Base-by-base conservation (phyloP, 2,329 filamentous ascomycete genomes). In the Paecilomyces dactylethromorphus region DNA sequence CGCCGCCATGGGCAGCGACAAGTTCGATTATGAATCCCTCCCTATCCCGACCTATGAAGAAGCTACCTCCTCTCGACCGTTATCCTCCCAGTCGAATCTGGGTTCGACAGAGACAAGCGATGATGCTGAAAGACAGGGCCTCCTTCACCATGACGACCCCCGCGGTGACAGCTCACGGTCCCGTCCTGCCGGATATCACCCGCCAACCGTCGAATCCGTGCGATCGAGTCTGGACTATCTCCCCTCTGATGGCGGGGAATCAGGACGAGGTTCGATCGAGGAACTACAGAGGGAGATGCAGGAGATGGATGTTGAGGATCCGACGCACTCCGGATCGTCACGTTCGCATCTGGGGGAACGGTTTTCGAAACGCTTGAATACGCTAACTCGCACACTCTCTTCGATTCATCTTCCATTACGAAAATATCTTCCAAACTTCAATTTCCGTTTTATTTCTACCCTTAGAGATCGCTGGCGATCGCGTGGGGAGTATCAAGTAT, bases 41-140 rank as follows among this genome's bases (percentile, higher is more conserved):
- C 88, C 90, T 32, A 93, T 94, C 71, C 91, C 90, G 31, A 86
- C 87, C 52, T 94, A 94, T 75, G 90, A 93, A 74, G 90, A 95
- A 78, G 90, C 91, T 63, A 83, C 84, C 60, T 85, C 85, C 18
- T 85, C 83, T 35, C 78, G 82, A 56, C 79, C 82, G 21, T 70
- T 74, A 33, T 84, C 83, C 49, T 81, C 80, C 12, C 75, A 76
- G 62, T 76, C 75, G 31, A 66, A 73, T 54, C 76, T 79, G 45
- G 81, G 81, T 50, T 77, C 80, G 61, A 81, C 85, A 68, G 84
- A 88, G 73, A 80, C 84, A 69, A 85, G 85, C 70, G 82, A 87
- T 73, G 86, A 91, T 70, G 84, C 85, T 57, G 91, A 96, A 75
- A 84, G 88, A 74, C 88, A 92, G 74, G 89, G 88, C 5, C 84